Evolutionary conservation across 768 basidiomycete genomes (phyloP), one percentile per base, ranked within the genome.

Genomic region (Strobilomyces dryophilus): DNA sequence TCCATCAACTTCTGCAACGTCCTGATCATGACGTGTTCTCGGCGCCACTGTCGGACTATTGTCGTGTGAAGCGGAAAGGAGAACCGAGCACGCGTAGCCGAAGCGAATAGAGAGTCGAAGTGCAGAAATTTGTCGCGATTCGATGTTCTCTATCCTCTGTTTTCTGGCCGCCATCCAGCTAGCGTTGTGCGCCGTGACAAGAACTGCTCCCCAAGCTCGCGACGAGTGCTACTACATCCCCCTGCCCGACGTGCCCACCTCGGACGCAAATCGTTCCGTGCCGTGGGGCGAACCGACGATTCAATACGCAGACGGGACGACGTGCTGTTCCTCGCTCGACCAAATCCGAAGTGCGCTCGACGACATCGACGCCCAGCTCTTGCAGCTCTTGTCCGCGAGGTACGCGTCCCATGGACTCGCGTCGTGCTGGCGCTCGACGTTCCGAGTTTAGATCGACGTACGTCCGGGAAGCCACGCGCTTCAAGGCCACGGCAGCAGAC

Each of bases 401-500:
- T 61, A 49, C 8, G n/a, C 5, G 5, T 11, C 20, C 15, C 17
- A 11, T 37, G 29, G 21, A n/a, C 2, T n/a, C 17, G 27, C 26
- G 17, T n/a, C 17, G 15, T 37, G 10, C 42, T 44, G 34, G 44
- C 29, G 29, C 8, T 6, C 29, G 29, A 14, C 32, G 15, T 20
- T 12, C 39, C 15, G 7, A 4, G 32, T 39, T 26, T 7, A 64
- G 65, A 35, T 31, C 58, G 18, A 51, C 51, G 15, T 67, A 66
- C 37, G 58, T 66, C 17, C 41, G 60, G 36, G 65, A 66, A 51
- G 65, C 65, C 8, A 55, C 60, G 17, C 62, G 65, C n/a, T 66
- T 64, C 56, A 64, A 60, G 39, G n/a, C 41, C n/a, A 64, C 53
- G 2, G 39, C 45, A 51, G 31, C 45, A 18, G 47, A 27, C 10